A percentile compares a stretch with the other conserved stretches of the same genome.
phyloP scores from a whole-genome alignment of 1,284 basidiomycete genomes.

The Sanguinoderma infundibulare region DNA sequence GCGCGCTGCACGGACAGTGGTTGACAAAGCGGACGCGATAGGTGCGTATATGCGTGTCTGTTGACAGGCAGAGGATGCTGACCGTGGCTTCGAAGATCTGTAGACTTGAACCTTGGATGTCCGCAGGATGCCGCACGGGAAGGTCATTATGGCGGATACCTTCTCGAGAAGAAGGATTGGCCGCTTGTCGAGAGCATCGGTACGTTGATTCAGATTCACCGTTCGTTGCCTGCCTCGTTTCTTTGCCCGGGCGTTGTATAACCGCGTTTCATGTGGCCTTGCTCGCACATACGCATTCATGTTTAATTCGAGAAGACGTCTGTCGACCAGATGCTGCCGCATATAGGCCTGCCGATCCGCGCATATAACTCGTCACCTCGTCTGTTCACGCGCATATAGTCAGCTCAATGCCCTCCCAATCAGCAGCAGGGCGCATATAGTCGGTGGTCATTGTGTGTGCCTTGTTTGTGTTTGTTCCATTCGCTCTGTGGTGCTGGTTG shows the following conservation, averaged over 20 bases:
- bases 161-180: slow-evolving; percentile 74
- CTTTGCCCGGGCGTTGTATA: neutral
- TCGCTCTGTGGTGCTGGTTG: too few species aligned
- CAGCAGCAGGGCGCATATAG: too few species aligned
- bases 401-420: too few species aligned
- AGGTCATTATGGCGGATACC: slow-evolving; percentile 74
- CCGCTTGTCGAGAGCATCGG: slow-evolving; percentile 65
- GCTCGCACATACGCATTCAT: neutral
- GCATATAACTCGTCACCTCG: too few species aligned
- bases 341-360: too few species aligned
- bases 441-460: too few species aligned
- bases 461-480: too few species aligned
- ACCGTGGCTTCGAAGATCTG: slow-evolving; percentile 22
- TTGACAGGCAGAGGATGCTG: neutral
- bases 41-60: slow-evolving; percentile 44
- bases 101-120: slow-evolving; percentile 66
- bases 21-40: slow-evolving; percentile 64
- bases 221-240: neutral
- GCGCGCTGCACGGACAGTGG: slow-evolving; percentile 59
- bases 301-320: too few species aligned
- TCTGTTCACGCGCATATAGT: too few species aligned
- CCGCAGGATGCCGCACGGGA: slow-evolving; percentile 72
- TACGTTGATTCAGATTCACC: slow-evolving; percentile 32
- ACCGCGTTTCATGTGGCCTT: too few species aligned
- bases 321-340: too few species aligned